Conservation (phyloP, 495 filamentous ascomycete species). For the Neurospora sp. region DNA sequence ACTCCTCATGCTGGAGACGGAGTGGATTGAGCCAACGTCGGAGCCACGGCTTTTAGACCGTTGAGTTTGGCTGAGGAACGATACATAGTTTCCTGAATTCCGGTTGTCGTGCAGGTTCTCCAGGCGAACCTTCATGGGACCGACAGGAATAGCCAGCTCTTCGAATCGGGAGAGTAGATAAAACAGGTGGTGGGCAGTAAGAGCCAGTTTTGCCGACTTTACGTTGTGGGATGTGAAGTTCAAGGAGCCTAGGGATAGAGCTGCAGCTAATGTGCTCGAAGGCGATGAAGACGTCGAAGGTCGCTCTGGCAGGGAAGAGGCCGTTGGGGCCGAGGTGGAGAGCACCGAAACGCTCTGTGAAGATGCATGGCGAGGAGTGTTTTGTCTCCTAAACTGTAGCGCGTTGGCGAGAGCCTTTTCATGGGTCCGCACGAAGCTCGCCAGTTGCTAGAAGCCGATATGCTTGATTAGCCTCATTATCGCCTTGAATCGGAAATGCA, state of each 20-base stretch:
- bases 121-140: constrained; percentile 89
- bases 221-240: constrained; percentile 73
- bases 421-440: constrained; percentile 90
- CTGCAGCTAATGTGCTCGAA: constrained; percentile 66
- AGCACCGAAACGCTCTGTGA: constrained; percentile 44
- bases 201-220: constrained; percentile 81
- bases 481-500: neutral
- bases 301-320: constrained; percentile 39
- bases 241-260: constrained; percentile 74
- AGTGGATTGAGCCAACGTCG: constrained; percentile 85
- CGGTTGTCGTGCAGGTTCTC: constrained; percentile 88
- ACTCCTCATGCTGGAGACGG: constrained; percentile 91
- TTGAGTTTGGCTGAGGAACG: constrained; percentile 76
- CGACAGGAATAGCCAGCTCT: constrained; percentile 79
- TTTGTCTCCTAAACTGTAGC: constrained; percentile 68
- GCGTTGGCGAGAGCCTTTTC: constrained; percentile 97
- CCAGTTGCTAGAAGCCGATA: constrained; percentile 58
- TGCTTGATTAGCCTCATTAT: neutral
- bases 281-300: constrained; percentile 53
- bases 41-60: constrained; percentile 63
- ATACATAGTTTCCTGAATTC: constrained; percentile 86
- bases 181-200: constrained; percentile 97
- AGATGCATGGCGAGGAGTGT: constrained; percentile 50
- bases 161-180: constrained; percentile 92
- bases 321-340: constrained; percentile 37